Evolutionary conservation across 2,329 filamentous ascomycete genomes (phyloP), one percentile per base, ranked within the genome.

Genomic region (Aspergillus fijiensis): DNA sequence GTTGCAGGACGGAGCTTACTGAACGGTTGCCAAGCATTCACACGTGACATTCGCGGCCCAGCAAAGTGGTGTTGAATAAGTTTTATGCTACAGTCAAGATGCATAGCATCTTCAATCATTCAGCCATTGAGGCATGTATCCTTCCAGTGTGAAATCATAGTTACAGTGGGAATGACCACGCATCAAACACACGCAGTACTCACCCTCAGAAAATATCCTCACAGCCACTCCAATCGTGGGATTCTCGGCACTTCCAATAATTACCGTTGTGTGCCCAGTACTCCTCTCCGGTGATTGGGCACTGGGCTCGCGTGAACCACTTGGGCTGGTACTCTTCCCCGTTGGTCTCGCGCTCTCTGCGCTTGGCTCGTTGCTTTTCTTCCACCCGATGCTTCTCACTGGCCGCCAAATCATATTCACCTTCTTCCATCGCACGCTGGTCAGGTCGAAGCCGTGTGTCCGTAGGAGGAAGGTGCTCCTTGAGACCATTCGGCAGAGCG

Each of bases 361-460:
- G 81, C 60, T 89, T 88, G 10, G 88, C 87, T 61, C 95, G 84
- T 81, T 99, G 95, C 65, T 88, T 92, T 79, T 97, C 90, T 76
- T 99, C 95, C 0, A 99, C 85, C 1, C 95, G 84, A 71, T 94
- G 95, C 85, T 99, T 99, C 81, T 99, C 95, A 5, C 85, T 86
- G 0, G 94, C 95, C 1, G 95, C 95, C 61, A 95, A 83, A 70
- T 98, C 94, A 72, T 99, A 99, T 76, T 93, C 87, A n/a, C 94
- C 95, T 63, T 98, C 93, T 75, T 99, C 95, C 95, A 99, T 99
- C 2, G 95, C 95, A 11, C 95, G 85, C 79, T 99, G 95, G 76
- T 99, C 95, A 0, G 95, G 94, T 31, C 95, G 85, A 33, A 96
- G 81, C n/a, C 95, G 85, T 1, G 94, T 96, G 75, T 99, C 95